Conservation (phyloP, 371 early-diverging fungal species). For the Mortierella sp. region DNA sequence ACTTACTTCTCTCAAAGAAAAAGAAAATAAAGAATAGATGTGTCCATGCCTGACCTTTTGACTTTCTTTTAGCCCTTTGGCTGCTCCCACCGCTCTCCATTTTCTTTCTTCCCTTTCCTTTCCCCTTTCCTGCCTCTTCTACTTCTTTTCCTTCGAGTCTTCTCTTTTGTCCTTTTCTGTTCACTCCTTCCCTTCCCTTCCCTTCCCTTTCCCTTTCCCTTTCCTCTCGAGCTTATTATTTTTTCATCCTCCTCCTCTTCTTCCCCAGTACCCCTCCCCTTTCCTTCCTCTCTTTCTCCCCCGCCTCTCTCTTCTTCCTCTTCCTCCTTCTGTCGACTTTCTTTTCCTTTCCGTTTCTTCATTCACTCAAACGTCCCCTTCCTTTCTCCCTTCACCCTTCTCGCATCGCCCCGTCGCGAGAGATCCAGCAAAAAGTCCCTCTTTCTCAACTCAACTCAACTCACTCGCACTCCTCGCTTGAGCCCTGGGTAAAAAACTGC, state of each 20-base stretch:
- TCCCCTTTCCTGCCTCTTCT: background rate
- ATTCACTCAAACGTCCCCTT: background rate
- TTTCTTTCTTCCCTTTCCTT: background rate
- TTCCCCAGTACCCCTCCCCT: background rate
- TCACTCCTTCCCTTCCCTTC: background rate
- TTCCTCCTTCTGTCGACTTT: background rate
- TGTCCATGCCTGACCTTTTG: background rate
- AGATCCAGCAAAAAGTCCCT: background rate
- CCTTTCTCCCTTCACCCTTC: background rate
- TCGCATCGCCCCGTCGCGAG: background rate
- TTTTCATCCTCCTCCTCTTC: background rate
- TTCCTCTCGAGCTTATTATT: background rate
- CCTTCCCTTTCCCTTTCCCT: background rate
- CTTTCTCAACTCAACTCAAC: background rate
- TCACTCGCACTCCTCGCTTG: background rate
- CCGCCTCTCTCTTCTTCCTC: background rate
- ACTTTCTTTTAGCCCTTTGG: background rate
- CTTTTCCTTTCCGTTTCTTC: background rate
- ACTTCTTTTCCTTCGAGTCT: background rate
- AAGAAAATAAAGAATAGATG: no score
- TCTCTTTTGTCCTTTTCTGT: no score
- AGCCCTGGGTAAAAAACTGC: slow-evolving; percentile 2
- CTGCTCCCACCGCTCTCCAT: no score
- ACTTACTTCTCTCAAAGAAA: no score
- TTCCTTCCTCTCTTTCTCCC: background rate